Conservation (phyloP, 2,329 filamentous ascomycete species). For the Aspergillus ochraceoroseus region DNA sequence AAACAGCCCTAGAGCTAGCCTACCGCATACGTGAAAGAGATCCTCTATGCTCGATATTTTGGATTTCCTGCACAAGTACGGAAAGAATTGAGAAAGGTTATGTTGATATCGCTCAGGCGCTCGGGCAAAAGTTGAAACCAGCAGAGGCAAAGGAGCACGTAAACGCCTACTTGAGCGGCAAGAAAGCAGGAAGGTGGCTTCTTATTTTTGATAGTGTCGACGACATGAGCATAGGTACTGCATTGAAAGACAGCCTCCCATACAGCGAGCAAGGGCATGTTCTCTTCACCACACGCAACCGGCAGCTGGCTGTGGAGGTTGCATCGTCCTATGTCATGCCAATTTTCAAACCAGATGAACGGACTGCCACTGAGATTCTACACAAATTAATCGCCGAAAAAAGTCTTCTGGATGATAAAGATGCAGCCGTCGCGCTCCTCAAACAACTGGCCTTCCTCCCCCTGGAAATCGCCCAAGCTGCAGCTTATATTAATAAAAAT, state of each 20-base stretch:
- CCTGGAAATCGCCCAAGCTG: slow-evolving; percentile 26
- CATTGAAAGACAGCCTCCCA: slow-evolving; percentile 16
- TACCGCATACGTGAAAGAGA: slow-evolving; percentile 14
- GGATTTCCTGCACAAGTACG: slow-evolving; percentile 26
- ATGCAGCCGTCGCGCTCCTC: slow-evolving; percentile 12
- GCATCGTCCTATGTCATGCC: background rate
- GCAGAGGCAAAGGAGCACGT: slow-evolving; percentile 7
- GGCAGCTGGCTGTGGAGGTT: slow-evolving; percentile 18
- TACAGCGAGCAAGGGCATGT: slow-evolving; percentile 22
- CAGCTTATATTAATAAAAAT: slow-evolving; percentile 20
- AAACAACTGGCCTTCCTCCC: slow-evolving; percentile 22
- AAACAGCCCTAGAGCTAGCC: slow-evolving; percentile 26
- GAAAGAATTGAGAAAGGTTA: slow-evolving; percentile 17
- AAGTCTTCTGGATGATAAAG: slow-evolving; percentile 14
- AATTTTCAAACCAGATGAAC: background rate
- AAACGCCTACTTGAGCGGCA: slow-evolving; percentile 14
- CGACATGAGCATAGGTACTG: slow-evolving; percentile 18
- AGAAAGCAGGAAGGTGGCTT: slow-evolving; percentile 19
- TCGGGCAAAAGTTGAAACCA: slow-evolving; percentile 10
- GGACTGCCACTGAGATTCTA: background rate
- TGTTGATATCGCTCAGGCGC: slow-evolving; percentile 8
- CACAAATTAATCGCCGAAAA: background rate
- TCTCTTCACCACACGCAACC: slow-evolving; percentile 28
- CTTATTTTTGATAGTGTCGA: slow-evolving; percentile 26
- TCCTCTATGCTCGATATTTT: slow-evolving; percentile 23